Percentiles rank a stretch among this genome's conserved stretches.
Evolutionary conservation across 2,329 filamentous ascomycete genomes (phyloP).

Genomic region (Mariannaea sp.): DNA sequence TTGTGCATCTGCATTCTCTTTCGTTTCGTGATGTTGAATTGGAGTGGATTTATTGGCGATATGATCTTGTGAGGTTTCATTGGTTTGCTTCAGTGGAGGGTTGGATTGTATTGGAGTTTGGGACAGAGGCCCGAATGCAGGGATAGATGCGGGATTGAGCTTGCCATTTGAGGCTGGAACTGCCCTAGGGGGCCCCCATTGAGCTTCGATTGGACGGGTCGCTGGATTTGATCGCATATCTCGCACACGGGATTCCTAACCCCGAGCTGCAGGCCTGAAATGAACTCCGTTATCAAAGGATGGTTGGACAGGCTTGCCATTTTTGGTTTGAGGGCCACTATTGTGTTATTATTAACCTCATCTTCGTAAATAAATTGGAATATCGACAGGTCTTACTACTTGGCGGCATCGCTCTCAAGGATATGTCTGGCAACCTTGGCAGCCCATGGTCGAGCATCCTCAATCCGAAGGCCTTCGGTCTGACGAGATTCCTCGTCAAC

Average conservation of each 20-base stretch:
- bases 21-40: not conserved
- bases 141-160: not conserved
- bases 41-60: not conserved
- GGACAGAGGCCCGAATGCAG: not conserved
- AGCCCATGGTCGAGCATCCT: slow-evolving; percentile 33
- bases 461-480: slow-evolving; percentile 28
- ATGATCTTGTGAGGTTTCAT: not conserved
- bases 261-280: slow-evolving; percentile 21
- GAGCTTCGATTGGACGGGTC: not conserved
- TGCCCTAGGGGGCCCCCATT: slow-evolving; percentile 13
- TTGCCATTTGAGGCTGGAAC: not conserved
- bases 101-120: not conserved
- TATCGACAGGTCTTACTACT: not conserved
- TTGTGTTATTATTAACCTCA: not conserved
- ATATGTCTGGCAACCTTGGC: not conserved
- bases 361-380: too few species aligned
- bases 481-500: slow-evolving; percentile 31
- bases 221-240: not conserved
- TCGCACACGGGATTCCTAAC: slow-evolving; percentile 21
- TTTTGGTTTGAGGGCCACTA: not conserved
- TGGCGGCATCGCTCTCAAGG: not conserved
- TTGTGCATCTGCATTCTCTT: not conserved
- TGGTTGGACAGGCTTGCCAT: not conserved
- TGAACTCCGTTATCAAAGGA: not conserved
- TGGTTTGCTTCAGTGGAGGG: not conserved